Evolutionary conservation across 2,329 filamentous ascomycete genomes (phyloP), one percentile per base, ranked within the genome.

Genomic region (Dryadomyces quercivorus): DNA sequence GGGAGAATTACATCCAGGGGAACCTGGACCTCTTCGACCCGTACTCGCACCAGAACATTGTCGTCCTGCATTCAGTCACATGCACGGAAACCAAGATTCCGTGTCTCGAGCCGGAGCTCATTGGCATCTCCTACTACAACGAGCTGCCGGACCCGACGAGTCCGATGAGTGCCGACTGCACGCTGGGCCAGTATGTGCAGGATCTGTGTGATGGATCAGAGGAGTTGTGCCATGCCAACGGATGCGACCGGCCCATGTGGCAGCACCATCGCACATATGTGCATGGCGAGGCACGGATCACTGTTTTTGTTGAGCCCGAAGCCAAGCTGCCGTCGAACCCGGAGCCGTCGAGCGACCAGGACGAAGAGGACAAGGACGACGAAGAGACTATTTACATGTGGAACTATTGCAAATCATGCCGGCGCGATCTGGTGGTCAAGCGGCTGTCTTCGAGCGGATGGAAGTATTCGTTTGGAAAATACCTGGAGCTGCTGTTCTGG

Each of bases 391-490:
- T 98, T 55, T 80, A 91, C 55, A 96, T 98, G 89, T 98, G 94
- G 94, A 97, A 89, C 60, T 89, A 86, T 62, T 98, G 93, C 72
- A 93, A 95, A 63, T 77, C 88, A 34, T 98, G 94, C 67, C 85
- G 88, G 52, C 88, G 88, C 60, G 91, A 97, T 65, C 95, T 92
- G 0, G 87, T 89, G 43, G 84, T 91, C 50, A 86, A 88, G 60
- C 84, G 85, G 36, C 96, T 98, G 89, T 96, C 92, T 1, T 84
- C 90, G 55, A 90, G 83, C 62, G 94, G 91, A 0, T 98, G 90
- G 87, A 96, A 94, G 66, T 98, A 98, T 67, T 98, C 93, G 0
- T 95, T 98, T 64, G 93, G 89, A 12, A 98, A 98, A 68, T 98
- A 97, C 63, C 75, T 98, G n/a, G 93, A 98, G 69, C 75, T 98